A percentile compares a stretch with the other conserved stretches of the same genome.
These are phyloP conservation scores for Akanthomyces uredinophilus DNA, from an alignment of 2,329 filamentous ascomycete genomes.

Conservation along the genomic window DNA sequence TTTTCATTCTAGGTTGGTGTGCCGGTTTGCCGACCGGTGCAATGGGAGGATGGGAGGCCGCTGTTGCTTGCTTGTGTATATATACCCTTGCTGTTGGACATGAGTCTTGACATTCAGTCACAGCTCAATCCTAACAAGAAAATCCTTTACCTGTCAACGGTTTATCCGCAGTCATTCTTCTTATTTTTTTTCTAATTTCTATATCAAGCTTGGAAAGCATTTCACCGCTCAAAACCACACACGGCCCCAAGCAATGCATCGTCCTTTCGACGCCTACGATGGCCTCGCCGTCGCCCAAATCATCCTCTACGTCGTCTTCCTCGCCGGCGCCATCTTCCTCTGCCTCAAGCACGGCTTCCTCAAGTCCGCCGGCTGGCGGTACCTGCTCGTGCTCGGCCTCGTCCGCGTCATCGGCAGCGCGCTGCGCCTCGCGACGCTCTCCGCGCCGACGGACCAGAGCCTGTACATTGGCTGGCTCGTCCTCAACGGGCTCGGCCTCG, in stretches of 20 bases:
- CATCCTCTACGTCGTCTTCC: slow-evolving; percentile 25
- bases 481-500: slow-evolving; percentile 30
- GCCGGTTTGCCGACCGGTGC: background rate
- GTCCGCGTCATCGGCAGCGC: slow-evolving; percentile 52
- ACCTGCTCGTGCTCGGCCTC: slow-evolving; percentile 54
- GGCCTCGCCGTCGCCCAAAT: slow-evolving; percentile 29
- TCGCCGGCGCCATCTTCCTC: slow-evolving; percentile 30
- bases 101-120: background rate
- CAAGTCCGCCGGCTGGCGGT: slow-evolving; percentile 56
- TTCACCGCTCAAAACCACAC: too few species aligned
- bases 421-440: slow-evolving; percentile 36
- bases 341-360: slow-evolving; percentile 46
- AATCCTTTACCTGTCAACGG: background rate
- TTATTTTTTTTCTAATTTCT: background rate
- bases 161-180: background rate
- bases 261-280: slow-evolving; percentile 26
- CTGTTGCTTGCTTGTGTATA: background rate
- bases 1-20: background rate
- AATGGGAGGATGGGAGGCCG: background rate
- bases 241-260: background rate
- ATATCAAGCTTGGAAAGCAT: background rate
- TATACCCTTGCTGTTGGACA: background rate
- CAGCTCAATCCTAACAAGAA: background rate
- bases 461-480: slow-evolving; percentile 31
- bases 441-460: slow-evolving; percentile 43